These are phyloP conservation scores for Umbelopsis vinacea DNA, from an alignment of 192 early-diverging fungal species.

Conservation along the genomic window DNA sequence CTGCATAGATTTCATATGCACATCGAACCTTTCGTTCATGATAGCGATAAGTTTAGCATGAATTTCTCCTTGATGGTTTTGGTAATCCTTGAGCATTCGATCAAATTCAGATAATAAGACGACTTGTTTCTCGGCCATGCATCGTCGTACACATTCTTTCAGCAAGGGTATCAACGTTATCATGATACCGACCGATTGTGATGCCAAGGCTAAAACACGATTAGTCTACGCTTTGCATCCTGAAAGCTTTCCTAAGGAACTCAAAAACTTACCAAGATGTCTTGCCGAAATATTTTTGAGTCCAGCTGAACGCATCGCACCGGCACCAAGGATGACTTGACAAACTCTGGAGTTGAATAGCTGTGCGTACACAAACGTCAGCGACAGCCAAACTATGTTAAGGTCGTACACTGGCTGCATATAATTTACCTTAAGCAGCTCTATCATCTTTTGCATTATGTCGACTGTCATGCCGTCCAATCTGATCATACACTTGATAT, in stretches of 20 bases:
- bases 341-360: constrained; percentile 94
- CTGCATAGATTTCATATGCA: constrained; percentile 78
- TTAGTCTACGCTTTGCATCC: neutral
- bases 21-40: constrained; percentile 87
- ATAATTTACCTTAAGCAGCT: constrained; percentile 74
- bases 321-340: constrained; percentile 97
- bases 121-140: constrained; percentile 79
- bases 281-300: constrained; percentile 97
- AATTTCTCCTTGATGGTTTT: constrained; percentile 90
- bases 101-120: constrained; percentile 91
- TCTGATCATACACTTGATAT: constrained; percentile 82
- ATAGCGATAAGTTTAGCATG: constrained; percentile 91
- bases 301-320: constrained; percentile 96
- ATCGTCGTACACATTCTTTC: constrained; percentile 71
- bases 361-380: constrained; percentile 39
- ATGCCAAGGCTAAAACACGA: constrained; percentile 71
- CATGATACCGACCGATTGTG: constrained; percentile 89
- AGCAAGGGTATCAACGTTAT: constrained; percentile 87
- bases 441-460: constrained; percentile 85
- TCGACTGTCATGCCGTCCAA: constrained; percentile 82
- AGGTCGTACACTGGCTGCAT: neutral
- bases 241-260: no score
- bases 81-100: constrained; percentile 78
- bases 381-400: neutral
- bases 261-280: constrained; percentile 71